Base-by-base conservation (phyloP, 2,329 filamentous ascomycete genomes). In the Botrytis deweyae region DNA sequence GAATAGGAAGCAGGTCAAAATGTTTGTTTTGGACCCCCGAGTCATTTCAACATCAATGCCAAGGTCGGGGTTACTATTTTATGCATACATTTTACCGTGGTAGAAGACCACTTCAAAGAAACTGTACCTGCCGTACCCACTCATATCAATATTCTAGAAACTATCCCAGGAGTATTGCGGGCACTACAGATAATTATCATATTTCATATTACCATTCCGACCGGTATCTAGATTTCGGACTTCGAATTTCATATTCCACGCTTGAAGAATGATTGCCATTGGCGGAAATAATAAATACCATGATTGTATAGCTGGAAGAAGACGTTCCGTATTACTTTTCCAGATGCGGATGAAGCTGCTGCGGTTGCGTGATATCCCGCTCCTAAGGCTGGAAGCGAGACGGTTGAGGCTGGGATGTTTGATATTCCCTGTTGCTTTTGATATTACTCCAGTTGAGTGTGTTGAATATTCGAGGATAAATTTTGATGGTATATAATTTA, bases 261-360 rank as follows among this genome's bases (percentile, higher is more conserved):
- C 38, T 33, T 33, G n/a, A 42, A 25, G 49, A 58, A 25, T 29
- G 40, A 16, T 3, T 25, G 12, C 40, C 20, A 58, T 58, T 69
- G 66, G 49, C 66, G 66, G 66, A 69, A 69, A 58, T 33, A 4
- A 16, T 9, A 58, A 20, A 44, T 33, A 4, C 14, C 36, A 46
- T 29, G 42, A 59, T 55, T 70, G 59, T 58, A 29, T 52, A 55
- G 63, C 73, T 72, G 74, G 74, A 76, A 73, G 64, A 67, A 59
- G 59, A 75, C n/a, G 38, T 66, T 76, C 75, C 75, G 73, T 59
- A n/a, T 38, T 69, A 40, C 55, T 62, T 62, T 72, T 72, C 59
- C 36, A 59, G 38, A 33, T 33, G 52, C 52, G 52, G 66, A 58
- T 68, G 66, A 58, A 49, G 49, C 66, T 69, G 66, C 49, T 44